Conservation (phyloP, 1,284 basidiomycete species). For the Xerocomus cyaneibrunnescens region DNA sequence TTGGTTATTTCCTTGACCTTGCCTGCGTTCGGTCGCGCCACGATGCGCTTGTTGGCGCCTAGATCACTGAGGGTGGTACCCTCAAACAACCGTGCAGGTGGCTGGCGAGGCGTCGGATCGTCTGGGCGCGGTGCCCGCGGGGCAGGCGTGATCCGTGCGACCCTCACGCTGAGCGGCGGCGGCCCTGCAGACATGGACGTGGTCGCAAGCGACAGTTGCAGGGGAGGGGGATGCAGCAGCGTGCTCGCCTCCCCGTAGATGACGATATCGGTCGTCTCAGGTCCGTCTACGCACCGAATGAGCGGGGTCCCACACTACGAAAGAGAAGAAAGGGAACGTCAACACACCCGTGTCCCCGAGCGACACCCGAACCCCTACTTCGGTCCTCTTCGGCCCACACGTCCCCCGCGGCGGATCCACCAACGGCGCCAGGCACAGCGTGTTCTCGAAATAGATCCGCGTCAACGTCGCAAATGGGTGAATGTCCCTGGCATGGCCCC, state of each 20-base stretch:
- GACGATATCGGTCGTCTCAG: slow-evolving; percentile 65
- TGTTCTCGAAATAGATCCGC: slow-evolving; percentile 67
- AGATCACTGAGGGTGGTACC: slow-evolving; percentile 23
- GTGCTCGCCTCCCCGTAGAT: slow-evolving; percentile 54
- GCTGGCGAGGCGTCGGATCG: slow-evolving; percentile 71
- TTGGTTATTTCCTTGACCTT: slow-evolving; percentile 16
- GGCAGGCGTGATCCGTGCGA: slow-evolving; percentile 54
- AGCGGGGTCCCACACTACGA: background rate
- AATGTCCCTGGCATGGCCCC: slow-evolving; percentile 53
- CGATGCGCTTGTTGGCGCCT: slow-evolving; percentile 23
- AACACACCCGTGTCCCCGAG: slow-evolving; percentile 71
- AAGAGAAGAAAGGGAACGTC: slow-evolving; percentile 17
- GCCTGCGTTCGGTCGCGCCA: slow-evolving; percentile 9
- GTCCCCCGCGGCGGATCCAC: slow-evolving; percentile 23
- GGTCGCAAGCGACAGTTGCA: slow-evolving; percentile 7
- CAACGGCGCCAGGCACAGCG: slow-evolving; percentile 55
- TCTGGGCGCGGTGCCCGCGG: slow-evolving; percentile 61
- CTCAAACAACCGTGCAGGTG: slow-evolving; percentile 41
- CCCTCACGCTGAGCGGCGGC: slow-evolving; percentile 47
- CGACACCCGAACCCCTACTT: slow-evolving; percentile 61
- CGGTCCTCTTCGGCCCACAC: slow-evolving; percentile 29
- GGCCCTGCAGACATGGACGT: slow-evolving; percentile 18
- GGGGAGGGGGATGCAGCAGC: slow-evolving; percentile 15
- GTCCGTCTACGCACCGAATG: slow-evolving; percentile 44
- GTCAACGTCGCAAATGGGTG: slow-evolving; percentile 64